Percentiles rank a stretch among this genome's conserved stretches.
phyloP scores from a whole-genome alignment of 768 basidiomycete genomes.

The Floccularia luteovirens region DNA sequence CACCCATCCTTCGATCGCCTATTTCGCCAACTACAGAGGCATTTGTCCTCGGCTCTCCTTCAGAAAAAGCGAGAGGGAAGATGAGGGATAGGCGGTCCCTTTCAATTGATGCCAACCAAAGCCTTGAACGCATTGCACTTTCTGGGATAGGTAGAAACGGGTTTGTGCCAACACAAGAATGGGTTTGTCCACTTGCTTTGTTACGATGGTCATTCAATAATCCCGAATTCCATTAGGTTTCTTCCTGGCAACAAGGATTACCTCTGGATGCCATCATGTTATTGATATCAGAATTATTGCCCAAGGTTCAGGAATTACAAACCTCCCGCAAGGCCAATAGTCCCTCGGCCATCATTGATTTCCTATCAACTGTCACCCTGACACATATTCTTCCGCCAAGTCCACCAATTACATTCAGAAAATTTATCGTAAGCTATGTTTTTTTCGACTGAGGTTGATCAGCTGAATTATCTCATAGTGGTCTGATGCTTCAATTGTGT shows the following conservation, averaged over 20 bases:
- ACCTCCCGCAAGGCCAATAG: constrained; percentile 56
- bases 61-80: constrained; percentile 92
- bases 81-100: constrained; percentile 67
- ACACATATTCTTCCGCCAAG: constrained; percentile 67
- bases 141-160: constrained; percentile 79
- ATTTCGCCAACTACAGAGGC: constrained; percentile 25
- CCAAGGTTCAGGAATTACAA: constrained; percentile 79
- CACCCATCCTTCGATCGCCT: constrained; percentile 28
- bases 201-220: not conserved
- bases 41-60: constrained; percentile 24
- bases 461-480: constrained; percentile 42
- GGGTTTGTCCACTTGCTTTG: constrained; percentile 48
- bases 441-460: constrained; percentile 2
- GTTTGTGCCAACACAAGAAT: constrained; percentile 94
- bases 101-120: constrained; percentile 41
- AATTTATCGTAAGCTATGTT: constrained; percentile 56
- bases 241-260: constrained; percentile 97
- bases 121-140: constrained; percentile 58
- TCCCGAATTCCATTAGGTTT: constrained; percentile 40
- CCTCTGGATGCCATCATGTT: constrained; percentile 86
- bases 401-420: constrained; percentile 58
- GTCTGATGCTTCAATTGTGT: constrained; percentile 86
- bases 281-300: constrained; percentile 80
- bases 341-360: constrained; percentile 63
- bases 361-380: constrained; percentile 64